These are phyloP conservation scores for Primulina eburnea DNA, from an alignment of 257 asterid genomes.

Conservation along the genomic window DNA sequence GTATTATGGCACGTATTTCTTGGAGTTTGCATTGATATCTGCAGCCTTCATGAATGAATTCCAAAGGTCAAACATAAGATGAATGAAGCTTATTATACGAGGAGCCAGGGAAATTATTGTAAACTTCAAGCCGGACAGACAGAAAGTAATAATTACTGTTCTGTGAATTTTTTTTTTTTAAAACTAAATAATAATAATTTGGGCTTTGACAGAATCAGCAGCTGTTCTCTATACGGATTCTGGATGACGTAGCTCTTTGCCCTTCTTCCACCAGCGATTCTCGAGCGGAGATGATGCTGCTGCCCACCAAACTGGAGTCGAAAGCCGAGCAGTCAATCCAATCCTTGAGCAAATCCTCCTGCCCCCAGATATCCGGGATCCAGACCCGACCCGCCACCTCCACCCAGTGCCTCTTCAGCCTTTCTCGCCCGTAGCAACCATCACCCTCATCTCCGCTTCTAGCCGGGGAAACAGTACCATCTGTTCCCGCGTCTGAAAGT, in stretches of 20 bases:
- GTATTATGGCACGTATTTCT: no score
- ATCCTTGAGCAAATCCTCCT: slow-evolving; percentile 67
- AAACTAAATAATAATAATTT: no score
- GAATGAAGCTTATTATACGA: no score
- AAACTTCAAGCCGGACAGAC: no score
- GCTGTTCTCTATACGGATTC: not conserved
- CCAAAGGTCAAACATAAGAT: no score
- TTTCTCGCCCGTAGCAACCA: slow-evolving; percentile 51
- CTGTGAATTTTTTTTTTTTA: not conserved
- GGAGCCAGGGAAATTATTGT: no score
- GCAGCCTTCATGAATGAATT: no score
- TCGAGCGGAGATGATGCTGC: slow-evolving; percentile 56
- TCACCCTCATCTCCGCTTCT: slow-evolving; percentile 5
- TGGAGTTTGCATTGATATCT: no score
- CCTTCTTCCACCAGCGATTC: slow-evolving; percentile 55
- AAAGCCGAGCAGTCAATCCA: slow-evolving; percentile 73
- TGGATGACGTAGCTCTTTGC: slow-evolving; percentile 31
- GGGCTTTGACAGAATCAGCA: not conserved
- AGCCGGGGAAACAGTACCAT: not conserved
- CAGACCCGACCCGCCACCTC: slow-evolving; percentile 81
- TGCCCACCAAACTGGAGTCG: slow-evolving; percentile 51
- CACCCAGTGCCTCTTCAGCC: slow-evolving; percentile 69
- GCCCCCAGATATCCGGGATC: slow-evolving; percentile 95
- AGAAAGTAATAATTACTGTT: not conserved
- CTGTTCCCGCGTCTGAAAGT: no score